Base-by-base conservation (phyloP, 805 yeast genomes). In the Myxozyma udenii region DNA sequence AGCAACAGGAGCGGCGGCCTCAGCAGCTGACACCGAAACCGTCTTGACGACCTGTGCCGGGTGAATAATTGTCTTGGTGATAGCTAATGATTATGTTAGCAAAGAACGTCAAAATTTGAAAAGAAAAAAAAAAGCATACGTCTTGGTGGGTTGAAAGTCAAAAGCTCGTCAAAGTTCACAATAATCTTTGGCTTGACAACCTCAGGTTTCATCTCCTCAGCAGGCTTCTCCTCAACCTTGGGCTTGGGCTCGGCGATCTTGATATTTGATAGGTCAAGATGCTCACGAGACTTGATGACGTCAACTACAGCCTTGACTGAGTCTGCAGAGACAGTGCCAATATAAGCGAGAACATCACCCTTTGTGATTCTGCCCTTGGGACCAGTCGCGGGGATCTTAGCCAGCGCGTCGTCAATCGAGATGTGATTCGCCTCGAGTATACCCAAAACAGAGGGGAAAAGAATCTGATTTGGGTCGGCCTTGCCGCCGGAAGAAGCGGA, bases 341-440 rank as follows among this genome's bases (percentile, higher is more conserved):
- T 64, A 65, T 79, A 81, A 0, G 95, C 93, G 59, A 90, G 75
- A 1, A 90, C 91, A 68, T 91, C 98, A 57, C 98, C 98, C 71
- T 85, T 87, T 58, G 91, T 75, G 37, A 91, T 67, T 64, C 95
- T 78, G 7, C 98, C 98, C 50, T 82, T 77, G 25, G 95, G 95
- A 19, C 98, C 98, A 0, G 95, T 76, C 5, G 96, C 95, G 37
- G 78, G 73, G 62, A 91, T 87, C 57, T 83, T 80, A 6, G 72
- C 63, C 19, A 85, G 55, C 1, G 96, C 96, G 23, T 85, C 91
- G 38, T 77, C 84, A 50, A 68, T 70, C 1, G 91, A 77, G 51
- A 91, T 81, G 48, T 76, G 67, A 64, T 87, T 76, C 51, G 74
- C 74, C 37, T 76, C 79, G 35, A 91, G 72, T 25, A 91, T 72